Conservation (phyloP, 345 rosid species). For the Cardamine chenopodiifolia region DNA sequence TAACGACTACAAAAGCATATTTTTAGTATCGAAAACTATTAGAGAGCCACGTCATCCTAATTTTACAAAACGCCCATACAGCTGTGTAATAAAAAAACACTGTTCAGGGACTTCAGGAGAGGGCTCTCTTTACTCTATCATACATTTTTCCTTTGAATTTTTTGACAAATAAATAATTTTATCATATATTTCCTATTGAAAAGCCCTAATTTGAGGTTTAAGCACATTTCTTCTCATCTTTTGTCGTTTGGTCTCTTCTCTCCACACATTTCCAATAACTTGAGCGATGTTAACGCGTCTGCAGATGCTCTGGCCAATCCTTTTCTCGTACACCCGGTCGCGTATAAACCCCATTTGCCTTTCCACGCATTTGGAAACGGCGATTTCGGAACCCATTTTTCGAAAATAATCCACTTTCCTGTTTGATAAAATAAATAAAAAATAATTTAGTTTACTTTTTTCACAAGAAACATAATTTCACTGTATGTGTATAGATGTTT, state of each 20-base stretch:
- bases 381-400: slow-evolving; percentile 66
- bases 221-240: slow-evolving; percentile 51
- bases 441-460: slow-evolving; percentile 44
- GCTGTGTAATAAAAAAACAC: too few relatives aligned
- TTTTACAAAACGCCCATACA: too few relatives aligned
- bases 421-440: neutral
- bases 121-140: too few relatives aligned
- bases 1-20: too few relatives aligned
- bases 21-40: too few relatives aligned
- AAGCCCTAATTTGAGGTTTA: too few relatives aligned
- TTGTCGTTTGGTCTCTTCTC: slow-evolving; percentile 68
- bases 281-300: slow-evolving; percentile 69
- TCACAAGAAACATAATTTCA: slow-evolving; percentile 7
- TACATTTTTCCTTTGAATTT: too few relatives aligned
- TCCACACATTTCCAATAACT: slow-evolving; percentile 81
- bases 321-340: slow-evolving; percentile 87
- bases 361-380: slow-evolving; percentile 80
- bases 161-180: too few relatives aligned
- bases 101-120: too few relatives aligned
- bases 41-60: too few relatives aligned
- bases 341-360: slow-evolving; percentile 76
- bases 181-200: too few relatives aligned
- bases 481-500: neutral
- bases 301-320: slow-evolving; percentile 82
- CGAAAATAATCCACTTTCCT: slow-evolving; percentile 84